Percentiles rank a stretch among this genome's conserved stretches.
These are phyloP conservation scores for bread wheat (Triticum aestivum) DNA, from an alignment of 176 grass and related monocot species.

Conservation along the genomic window DNA sequence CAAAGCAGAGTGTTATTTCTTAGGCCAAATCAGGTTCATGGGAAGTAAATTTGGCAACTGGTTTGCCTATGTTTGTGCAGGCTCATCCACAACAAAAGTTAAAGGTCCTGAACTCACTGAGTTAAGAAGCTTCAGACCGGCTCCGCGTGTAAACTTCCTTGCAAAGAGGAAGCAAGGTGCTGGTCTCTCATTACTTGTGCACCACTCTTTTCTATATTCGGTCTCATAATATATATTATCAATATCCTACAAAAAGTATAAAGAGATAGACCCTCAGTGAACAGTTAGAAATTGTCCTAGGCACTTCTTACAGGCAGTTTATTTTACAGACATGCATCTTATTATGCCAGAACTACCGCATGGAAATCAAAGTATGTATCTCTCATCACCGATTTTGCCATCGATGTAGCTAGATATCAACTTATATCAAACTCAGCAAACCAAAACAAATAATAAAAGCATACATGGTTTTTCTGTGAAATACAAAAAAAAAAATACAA, in stretches of 20 bases:
- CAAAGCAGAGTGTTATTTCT: background rate
- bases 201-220: conserved; percentile 94
- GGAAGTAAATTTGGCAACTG: background rate
- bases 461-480: background rate
- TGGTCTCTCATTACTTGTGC: conserved; percentile 71
- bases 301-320: background rate
- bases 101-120: conserved; percentile 40
- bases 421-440: conserved; percentile 7
- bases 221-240: conserved; percentile 96
- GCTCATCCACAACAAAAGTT: background rate
- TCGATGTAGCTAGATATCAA: background rate
- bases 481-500: background rate
- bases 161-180: conserved; percentile 96
- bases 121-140: conserved; percentile 81
- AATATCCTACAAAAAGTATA: conserved; percentile 62
- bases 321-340: background rate
- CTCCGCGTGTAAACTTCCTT: conserved; percentile 85
- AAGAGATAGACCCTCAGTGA: conserved; percentile 19
- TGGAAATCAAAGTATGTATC: background rate
- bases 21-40: background rate
- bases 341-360: background rate
- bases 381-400: background rate
- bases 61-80: background rate
- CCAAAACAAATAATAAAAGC: background rate
- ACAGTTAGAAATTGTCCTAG: conserved; percentile 1